Evolutionary conservation across 768 basidiomycete species (phyloP).

Genomic region (Arthromyces matolae): DNA sequence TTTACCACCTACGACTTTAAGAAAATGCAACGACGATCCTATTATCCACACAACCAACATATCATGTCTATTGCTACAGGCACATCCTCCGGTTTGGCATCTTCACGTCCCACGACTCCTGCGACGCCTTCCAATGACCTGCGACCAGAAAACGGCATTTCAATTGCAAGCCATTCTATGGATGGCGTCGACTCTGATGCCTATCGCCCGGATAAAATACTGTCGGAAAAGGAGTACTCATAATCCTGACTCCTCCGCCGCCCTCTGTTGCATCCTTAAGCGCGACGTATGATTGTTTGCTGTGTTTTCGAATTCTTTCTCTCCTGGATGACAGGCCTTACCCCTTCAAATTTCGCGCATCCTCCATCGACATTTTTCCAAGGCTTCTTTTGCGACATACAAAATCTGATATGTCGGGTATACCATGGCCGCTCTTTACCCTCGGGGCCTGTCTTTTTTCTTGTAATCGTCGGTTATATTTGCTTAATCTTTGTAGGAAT

Average conservation of each 20-base stretch:
- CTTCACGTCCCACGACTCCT: constrained; percentile 75
- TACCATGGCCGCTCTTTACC: not conserved
- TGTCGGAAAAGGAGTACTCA: constrained; percentile 48
- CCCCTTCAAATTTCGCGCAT: not conserved
- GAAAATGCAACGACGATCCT: constrained; percentile 86
- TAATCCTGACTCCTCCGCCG: constrained; percentile 22
- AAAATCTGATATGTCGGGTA: constrained; percentile 3
- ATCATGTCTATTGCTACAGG: constrained; percentile 69
- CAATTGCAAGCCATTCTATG: constrained; percentile 38
- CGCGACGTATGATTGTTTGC: not conserved
- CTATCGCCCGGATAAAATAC: constrained; percentile 38
- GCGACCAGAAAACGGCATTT: constrained; percentile 38
- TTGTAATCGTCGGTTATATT: constrained; percentile 17
- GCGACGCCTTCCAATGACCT: constrained; percentile 60
- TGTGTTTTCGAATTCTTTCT: not conserved
- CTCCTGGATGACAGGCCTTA: constrained; percentile 4
- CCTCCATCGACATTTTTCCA: constrained; percentile 4
- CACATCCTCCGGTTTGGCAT: constrained; percentile 64
- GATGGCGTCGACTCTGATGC: constrained; percentile 37
- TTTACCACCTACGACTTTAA: constrained; percentile 92
- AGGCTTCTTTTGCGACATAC: constrained; percentile 6
- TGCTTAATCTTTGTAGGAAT: constrained; percentile 21
- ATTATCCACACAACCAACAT: constrained; percentile 83
- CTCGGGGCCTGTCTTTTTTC: constrained; percentile 12
- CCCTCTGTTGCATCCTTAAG: not conserved